Conservation (phyloP, 495 filamentous ascomycete species). For the Diplogelasinospora grovesii region DNA sequence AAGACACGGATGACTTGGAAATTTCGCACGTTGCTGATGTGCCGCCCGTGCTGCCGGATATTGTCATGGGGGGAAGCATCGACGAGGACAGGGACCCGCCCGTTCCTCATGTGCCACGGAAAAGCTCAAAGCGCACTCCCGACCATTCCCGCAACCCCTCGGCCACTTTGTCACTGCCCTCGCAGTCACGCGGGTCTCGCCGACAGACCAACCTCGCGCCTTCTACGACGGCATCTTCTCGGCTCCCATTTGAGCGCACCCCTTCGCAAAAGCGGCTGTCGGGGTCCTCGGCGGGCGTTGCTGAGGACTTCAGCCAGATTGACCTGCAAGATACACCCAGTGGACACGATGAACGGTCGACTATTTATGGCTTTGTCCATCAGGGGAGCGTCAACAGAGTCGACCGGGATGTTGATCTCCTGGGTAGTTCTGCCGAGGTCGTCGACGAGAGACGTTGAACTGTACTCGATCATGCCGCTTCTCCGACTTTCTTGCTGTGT, state of each 20-base stretch:
- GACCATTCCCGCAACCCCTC: slow-evolving; percentile 18
- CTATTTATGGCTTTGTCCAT: slow-evolving; percentile 67
- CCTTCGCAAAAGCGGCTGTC: slow-evolving; percentile 46
- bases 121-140: slow-evolving; percentile 54
- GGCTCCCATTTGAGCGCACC: slow-evolving; percentile 57
- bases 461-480: neutral
- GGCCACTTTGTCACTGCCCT: slow-evolving; percentile 6
- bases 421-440: slow-evolving; percentile 47
- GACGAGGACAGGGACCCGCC: slow-evolving; percentile 35
- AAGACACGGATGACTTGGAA: slow-evolving; percentile 30
- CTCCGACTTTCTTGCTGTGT: neutral
- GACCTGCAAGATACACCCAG: slow-evolving; percentile 19
- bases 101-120: slow-evolving; percentile 48
- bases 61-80: slow-evolving; percentile 54
- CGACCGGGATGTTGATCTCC: slow-evolving; percentile 39
- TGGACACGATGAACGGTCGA: slow-evolving; percentile 46
- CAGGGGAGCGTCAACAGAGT: slow-evolving; percentile 56
- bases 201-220: slow-evolving; percentile 5
- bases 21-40: slow-evolving; percentile 17
- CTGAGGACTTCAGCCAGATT: slow-evolving; percentile 34
- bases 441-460: slow-evolving; percentile 25
- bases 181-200: slow-evolving; percentile 5
- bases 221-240: slow-evolving; percentile 23
- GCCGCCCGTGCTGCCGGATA: slow-evolving; percentile 53
- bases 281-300: slow-evolving; percentile 41